phyloP scores from a whole-genome alignment of 257 asterid species.

The Petunia axillaris region DNA sequence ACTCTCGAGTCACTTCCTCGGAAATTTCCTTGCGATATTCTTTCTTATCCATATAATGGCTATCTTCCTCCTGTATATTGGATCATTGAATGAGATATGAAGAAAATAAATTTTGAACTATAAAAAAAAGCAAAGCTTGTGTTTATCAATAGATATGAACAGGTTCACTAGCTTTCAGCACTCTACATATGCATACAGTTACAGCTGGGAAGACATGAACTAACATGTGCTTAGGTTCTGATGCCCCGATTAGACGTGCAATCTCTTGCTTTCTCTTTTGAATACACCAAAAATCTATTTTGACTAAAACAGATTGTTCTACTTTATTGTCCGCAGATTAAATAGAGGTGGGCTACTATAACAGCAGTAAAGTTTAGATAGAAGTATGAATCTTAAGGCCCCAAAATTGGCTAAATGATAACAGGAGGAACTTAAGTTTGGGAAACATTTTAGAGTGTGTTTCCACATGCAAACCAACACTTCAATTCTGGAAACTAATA shows the following conservation, averaged over 20 bases:
- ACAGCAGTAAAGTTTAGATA: no score
- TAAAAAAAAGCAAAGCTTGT: not conserved
- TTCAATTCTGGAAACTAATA: no score
- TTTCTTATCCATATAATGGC: constrained; percentile 13
- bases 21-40: not conserved
- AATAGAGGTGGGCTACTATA: no score
- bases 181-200: not conserved
- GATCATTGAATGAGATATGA: not conserved
- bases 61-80: constrained; percentile 9
- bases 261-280: not conserved
- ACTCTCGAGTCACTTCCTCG: constrained; percentile 1
- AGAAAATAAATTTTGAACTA: not conserved
- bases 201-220: not conserved
- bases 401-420: not conserved
- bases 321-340: no score
- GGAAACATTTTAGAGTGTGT: not conserved
- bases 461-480: not conserved
- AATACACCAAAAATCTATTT: no score
- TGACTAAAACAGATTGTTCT: no score
- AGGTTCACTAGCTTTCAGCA: not conserved
- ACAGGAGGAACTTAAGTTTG: not conserved
- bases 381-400: not conserved
- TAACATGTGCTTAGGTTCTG: not conserved
- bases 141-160: not conserved
- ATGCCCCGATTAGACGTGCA: not conserved